phyloP scores from a whole-genome alignment of 1,284 basidiomycete genomes.

The Thelephora terrestris region DNA sequence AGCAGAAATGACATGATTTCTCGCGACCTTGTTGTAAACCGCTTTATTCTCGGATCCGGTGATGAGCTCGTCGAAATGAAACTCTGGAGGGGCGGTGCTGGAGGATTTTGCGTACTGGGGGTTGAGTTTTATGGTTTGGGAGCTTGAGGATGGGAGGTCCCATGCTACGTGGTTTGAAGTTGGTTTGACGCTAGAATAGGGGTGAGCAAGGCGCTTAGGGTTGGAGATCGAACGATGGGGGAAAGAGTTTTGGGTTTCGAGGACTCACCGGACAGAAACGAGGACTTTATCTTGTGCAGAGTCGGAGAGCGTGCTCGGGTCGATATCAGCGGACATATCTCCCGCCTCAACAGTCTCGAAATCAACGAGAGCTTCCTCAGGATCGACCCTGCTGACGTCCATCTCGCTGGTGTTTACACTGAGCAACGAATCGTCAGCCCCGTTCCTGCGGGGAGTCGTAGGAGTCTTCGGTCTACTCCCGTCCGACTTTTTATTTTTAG shows the following conservation, averaged over 20 bases:
- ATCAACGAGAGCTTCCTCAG: conserved; percentile 67
- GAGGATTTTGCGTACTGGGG: conserved; percentile 42
- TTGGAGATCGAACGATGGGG: neutral
- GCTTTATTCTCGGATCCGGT: conserved; percentile 79
- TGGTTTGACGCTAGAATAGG: conserved; percentile 53
- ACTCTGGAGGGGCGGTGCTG: conserved; percentile 36
- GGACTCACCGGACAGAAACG: conserved; percentile 69
- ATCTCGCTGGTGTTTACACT: conserved; percentile 48
- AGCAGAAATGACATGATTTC: conserved; percentile 80
- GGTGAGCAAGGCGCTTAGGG: neutral
- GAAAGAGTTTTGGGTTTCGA: neutral
- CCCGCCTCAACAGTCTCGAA: conserved; percentile 57
- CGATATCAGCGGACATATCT: conserved; percentile 57
- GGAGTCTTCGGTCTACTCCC: conserved; percentile 35
- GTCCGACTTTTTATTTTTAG: conserved; percentile 24
- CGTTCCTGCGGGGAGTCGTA: conserved; percentile 24
- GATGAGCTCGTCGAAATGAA: conserved; percentile 69
- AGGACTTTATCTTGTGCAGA: conserved; percentile 77
- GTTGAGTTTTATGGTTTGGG: conserved; percentile 48
- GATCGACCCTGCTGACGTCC: conserved; percentile 68
- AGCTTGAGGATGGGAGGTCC: conserved; percentile 29
- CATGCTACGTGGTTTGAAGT: conserved; percentile 46
- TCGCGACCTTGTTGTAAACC: conserved; percentile 77
- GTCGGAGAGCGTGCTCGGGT: conserved; percentile 40
- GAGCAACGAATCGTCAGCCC: conserved; percentile 36